Percentiles rank a stretch among this genome's conserved stretches.
These are phyloP conservation scores for Tylopilus balloui DNA, from an alignment of 768 basidiomycete species.

Conservation along the genomic window DNA sequence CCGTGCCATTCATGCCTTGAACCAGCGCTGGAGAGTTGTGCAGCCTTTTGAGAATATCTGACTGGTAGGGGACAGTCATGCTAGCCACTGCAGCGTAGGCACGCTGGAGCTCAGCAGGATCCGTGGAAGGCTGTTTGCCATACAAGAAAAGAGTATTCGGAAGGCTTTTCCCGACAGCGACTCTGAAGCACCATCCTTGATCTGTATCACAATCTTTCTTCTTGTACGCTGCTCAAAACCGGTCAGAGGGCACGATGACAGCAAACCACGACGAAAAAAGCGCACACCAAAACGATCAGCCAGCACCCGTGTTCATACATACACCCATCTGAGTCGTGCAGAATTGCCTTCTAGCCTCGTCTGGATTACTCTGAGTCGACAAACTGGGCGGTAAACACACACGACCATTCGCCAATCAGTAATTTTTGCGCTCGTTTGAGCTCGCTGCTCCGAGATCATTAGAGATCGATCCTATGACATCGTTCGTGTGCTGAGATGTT, in stretches of 20 bases:
- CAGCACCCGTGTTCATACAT: constrained; percentile 52
- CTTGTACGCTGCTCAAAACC: constrained; percentile 44
- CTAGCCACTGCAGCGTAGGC: constrained; percentile 11
- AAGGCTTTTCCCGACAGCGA: constrained; percentile 51
- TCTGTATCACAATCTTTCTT: constrained; percentile 59
- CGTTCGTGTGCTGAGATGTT: constrained; percentile 41
- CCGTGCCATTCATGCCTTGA: not conserved
- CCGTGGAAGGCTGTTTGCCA: constrained; percentile 26
- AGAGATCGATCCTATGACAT: constrained; percentile 27
- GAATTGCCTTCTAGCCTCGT: constrained; percentile 44
- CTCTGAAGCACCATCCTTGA: constrained; percentile 66
- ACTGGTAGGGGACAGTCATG: constrained; percentile 14
- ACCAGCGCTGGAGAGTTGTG: not conserved
- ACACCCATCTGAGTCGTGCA: constrained; percentile 55
- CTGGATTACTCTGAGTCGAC: constrained; percentile 41
- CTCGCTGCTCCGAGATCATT: constrained; percentile 22
- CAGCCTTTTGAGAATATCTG: constrained; percentile 10
- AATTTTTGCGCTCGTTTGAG: constrained; percentile 37
- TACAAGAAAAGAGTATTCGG: constrained; percentile 58
- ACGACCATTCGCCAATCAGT: constrained; percentile 51
- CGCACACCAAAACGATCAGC: constrained; percentile 72
- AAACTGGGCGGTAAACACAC: constrained; percentile 46
- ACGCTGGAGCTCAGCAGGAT: constrained; percentile 21
- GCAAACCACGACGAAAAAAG: too few species aligned
- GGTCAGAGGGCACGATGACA: not conserved